Base-by-base conservation (phyloP, 257 asterid species). In the Petrea volubilis region DNA sequence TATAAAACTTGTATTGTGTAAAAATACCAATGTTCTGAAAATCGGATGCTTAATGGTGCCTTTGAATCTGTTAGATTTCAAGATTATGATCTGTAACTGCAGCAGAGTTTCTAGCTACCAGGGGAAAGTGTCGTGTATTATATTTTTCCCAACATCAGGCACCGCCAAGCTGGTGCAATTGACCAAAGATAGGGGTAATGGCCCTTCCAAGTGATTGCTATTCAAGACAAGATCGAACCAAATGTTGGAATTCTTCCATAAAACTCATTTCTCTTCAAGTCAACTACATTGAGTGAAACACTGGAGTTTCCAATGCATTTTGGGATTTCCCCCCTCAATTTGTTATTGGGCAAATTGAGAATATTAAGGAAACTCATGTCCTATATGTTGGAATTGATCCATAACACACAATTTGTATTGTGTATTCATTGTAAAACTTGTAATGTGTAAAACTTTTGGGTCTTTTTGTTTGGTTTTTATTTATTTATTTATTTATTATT, bases 101-200 rank as follows among this genome's bases (percentile, higher is more conserved):
- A 20, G 55, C 40, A 62, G 68, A 46, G 68, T 41, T 46, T 62
- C 36, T 5, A 62, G 53, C 53, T 52, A 62, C 68, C 52, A 62
- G 1, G 68, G 68, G 21, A 62, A 62, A 40, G 68, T 62, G 14
- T 62, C 68, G 6, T 24, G 5, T 62, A 62, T 11, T 25, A 40
- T 24, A 47, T 62, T 38, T 23, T 62, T 62, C 5, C 67, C 67
- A 17, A 36, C 4, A 1, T 61, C 68, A 13, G 23, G 18, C 23
- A 61, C 68, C 25, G 24, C 61, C 20, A 56, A 13, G 2, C n/a
- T 1, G 18, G 66, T 60, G 66, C 66, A 60, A 20, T 60, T 60
- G 28, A 47, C 33, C 50, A 60, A 21, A 21, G 67, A 34, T 43
- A 3, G 25, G 23, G 68, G 40, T 55, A 41, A 41, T 25, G 53